Conservation (phyloP, 805 yeast genomes). For the Zygosaccharomyces kombuchaensis region DNA sequence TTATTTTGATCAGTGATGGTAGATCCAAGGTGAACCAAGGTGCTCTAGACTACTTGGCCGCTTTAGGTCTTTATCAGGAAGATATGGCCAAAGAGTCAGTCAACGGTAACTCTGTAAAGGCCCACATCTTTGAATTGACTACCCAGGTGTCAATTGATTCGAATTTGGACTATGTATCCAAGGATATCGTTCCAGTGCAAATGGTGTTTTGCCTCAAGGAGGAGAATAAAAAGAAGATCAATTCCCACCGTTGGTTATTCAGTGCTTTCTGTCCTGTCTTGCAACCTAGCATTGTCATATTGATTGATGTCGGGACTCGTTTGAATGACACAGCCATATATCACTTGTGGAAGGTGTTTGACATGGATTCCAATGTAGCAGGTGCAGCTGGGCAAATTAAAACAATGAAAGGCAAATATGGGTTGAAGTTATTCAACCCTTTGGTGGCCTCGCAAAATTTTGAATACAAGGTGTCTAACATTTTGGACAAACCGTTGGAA, state of each 20-base stretch:
- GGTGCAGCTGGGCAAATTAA: slow-evolving; percentile 99
- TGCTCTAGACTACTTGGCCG: slow-evolving; percentile 81
- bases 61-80: slow-evolving; percentile 95
- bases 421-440: slow-evolving; percentile 79
- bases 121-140: slow-evolving; percentile 93
- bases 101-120: slow-evolving; percentile 84
- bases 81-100: slow-evolving; percentile 95
- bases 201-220: slow-evolving; percentile 90
- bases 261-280: slow-evolving; percentile 90
- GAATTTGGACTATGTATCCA: slow-evolving; percentile 83
- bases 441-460: slow-evolving; percentile 94
- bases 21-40: slow-evolving; percentile 82
- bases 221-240: slow-evolving; percentile 85
- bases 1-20: slow-evolving; percentile 89
- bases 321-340: slow-evolving; percentile 87
- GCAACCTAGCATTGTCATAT: slow-evolving; percentile 84
- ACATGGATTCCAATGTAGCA: slow-evolving; percentile 91
- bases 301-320: slow-evolving; percentile 95
- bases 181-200: slow-evolving; percentile 92
- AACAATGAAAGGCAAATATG: slow-evolving; percentile 88
- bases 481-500: slow-evolving; percentile 90
- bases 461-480: slow-evolving; percentile 96
- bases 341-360: slow-evolving; percentile 96
- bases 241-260: slow-evolving; percentile 96
- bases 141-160: slow-evolving; percentile 92